Evolutionary conservation across 495 filamentous ascomycete genomes (phyloP), one percentile per base, ranked within the genome.

Genomic region (Halenospora varia): DNA sequence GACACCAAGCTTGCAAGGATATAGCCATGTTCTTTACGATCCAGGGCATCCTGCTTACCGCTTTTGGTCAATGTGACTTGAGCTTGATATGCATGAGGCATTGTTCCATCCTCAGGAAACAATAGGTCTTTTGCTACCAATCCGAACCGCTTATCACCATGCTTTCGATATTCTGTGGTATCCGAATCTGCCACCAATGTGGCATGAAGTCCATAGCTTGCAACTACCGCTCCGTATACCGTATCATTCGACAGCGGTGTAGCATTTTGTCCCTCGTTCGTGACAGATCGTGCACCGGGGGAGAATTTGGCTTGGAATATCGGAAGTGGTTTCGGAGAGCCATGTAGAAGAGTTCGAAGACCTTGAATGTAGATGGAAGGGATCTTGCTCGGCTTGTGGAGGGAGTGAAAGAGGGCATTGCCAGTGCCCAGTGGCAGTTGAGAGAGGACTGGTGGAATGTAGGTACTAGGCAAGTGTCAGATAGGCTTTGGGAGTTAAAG

Each of bases 141-240:
- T 53, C 85, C 77, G 71, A 97, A 97, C 1, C 93, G 78, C 66
- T 87, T 80, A 1, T 74, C 75, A 3, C 93, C 93, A 66, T 81
- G 82, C 53, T 77, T 79, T 53, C 92, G 86, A 64, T 90, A 92
- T 50, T 82, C 86, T 1, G 77, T 70, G 0, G 92, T 90, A 65
- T 96, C 92, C 67, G 87, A 90, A 70, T 96, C 89, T 41, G 88
- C 92, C 22, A 97, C 92, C 0, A 97, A 73, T 13, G 83, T 79
- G 29, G 93, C 89, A 68, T 97, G 93, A 56, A 96, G 81, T 35
- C 87, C 93, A 83, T 92, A 96, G 60, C 85, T 90, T 25, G 84
- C 83, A 11, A 96, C 92, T 25, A 96, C 88, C 11, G 86, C 86
- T n/a, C 90, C 90, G 62, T 82, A 78, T 19, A 93, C 70, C 44